Evolutionary conservation across 2,329 filamentous ascomycete genomes (phyloP).

Genomic region (Scopulariopsis brevicaulis): DNA sequence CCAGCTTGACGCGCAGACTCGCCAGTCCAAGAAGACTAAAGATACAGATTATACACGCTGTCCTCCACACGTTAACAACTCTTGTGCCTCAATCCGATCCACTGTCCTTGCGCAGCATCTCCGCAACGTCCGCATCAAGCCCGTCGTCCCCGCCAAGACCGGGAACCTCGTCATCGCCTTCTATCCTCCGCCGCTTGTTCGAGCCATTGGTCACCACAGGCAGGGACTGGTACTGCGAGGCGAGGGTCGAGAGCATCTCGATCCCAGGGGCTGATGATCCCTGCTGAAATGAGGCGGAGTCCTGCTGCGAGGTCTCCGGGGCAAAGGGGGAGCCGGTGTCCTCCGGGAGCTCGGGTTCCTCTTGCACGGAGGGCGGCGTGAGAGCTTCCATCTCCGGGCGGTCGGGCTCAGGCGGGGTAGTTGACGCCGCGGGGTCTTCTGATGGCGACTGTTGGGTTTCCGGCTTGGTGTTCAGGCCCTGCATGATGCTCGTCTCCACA

Average conservation of each 20-base stretch:
- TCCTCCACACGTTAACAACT: neutral
- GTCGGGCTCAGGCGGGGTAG: constrained; percentile 45
- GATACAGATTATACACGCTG: neutral
- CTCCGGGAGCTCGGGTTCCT: constrained; percentile 5
- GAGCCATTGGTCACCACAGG: constrained; percentile 38
- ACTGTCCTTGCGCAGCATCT: constrained; percentile 37
- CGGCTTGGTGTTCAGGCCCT: constrained; percentile 56
- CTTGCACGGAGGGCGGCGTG: constrained; percentile 52
- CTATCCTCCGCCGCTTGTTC: constrained; percentile 45
- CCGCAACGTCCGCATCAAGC: constrained; percentile 44
- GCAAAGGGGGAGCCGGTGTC: neutral
- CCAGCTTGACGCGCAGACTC: neutral
- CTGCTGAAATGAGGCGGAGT: constrained; percentile 5
- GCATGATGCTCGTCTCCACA: constrained; percentile 86
- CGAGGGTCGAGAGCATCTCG: constrained; percentile 26
- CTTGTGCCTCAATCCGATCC: neutral
- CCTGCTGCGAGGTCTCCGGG: constrained; percentile 8
- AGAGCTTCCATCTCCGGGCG: constrained; percentile 77
- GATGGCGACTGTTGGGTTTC: constrained; percentile 36
- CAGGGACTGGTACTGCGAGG: constrained; percentile 35
- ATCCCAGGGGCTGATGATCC: constrained; percentile 17
- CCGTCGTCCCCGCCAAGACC: constrained; percentile 42
- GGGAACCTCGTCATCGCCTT: constrained; percentile 38
- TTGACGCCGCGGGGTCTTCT: constrained; percentile 28
- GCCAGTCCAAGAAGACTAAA: neutral